Evolutionary conservation across 106 monocot species (phyloP).

Genomic region (Vanilla planifolia): DNA sequence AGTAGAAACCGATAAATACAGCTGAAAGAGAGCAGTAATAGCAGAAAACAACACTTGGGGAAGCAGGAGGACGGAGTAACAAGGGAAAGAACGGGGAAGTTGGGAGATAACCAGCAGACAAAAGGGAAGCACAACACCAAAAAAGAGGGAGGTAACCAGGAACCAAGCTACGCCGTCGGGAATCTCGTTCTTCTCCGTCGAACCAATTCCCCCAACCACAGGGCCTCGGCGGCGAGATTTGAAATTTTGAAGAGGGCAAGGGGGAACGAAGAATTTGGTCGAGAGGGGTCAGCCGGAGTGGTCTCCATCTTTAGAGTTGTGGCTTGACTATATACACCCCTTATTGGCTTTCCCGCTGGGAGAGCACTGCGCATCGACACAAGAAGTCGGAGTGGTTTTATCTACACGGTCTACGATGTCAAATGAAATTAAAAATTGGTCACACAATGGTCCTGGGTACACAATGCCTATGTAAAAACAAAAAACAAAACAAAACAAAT

Average conservation of each 20-base stretch:
- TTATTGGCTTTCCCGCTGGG: too few relatives aligned
- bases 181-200: neutral
- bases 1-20: neutral
- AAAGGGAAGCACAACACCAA: neutral
- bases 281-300: too few relatives aligned
- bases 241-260: conserved; percentile 7
- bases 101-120: neutral
- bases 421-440: too few relatives aligned
- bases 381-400: too few relatives aligned
- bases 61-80: neutral
- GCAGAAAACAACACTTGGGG: neutral
- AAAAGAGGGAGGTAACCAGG: neutral
- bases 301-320: too few relatives aligned
- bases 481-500: too few relatives aligned
- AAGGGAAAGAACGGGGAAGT: neutral
- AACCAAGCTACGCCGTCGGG: conserved; percentile 4
- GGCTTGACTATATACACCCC: too few relatives aligned
- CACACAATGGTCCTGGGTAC: too few relatives aligned
- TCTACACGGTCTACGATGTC: too few relatives aligned
- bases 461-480: too few relatives aligned
- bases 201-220: neutral
- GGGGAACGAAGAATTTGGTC: too few relatives aligned
- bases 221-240: conserved; percentile 11
- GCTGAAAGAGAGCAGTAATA: neutral
- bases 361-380: too few relatives aligned